Evolutionary conservation across 2,329 filamentous ascomycete species (phyloP), one percentile per base, ranked within the genome.

Genomic region (Stachybotrys chlorohalonatus): DNA sequence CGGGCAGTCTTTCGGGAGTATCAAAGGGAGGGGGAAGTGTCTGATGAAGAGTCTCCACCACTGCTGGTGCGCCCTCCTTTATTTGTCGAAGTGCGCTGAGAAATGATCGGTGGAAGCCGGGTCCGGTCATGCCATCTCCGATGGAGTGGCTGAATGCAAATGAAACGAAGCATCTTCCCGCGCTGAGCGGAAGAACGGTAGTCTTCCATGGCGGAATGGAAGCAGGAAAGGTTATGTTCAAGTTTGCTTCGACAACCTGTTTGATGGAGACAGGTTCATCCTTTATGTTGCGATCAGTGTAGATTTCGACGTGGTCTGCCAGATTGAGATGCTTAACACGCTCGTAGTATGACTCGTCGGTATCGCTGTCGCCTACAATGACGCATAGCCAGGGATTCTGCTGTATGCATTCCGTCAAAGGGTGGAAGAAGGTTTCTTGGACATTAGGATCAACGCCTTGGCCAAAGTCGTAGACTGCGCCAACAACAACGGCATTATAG

Each of bases 61-160:
- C 48, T 0, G 52, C 13, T 1, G 55, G 46, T 15, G 51, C 17
- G 0, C 15, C 47, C 30, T 45, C 13, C 17, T 11, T 8, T 56
- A 45, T 17, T 45, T 54, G 17, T 16, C 17, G 46, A 47, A 57
- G 49, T 9, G 54, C 60, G 6, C 54, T 31, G 1, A 65, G 53
- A 24, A 65, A 62, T 5, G 55, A 56, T 49, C 54, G 61, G 46
- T 65, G 63, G 11, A 65, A 65, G 30, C 52, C 52, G 8, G 57
- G 31, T 5, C 63, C 63, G 1, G 59, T 53, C 1, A 60, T 51
- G 1, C 63, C 63, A 17, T 65, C 63, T 0, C 63, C 62, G 30
- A 65, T 62, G 1, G 55, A 52, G 13, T 65, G 63, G 24, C 62
- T 64, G 46, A 54, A 65, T 1, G 55, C 54, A 45, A 64, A 64